phyloP scores from a whole-genome alignment of 345 rosid genomes.

The Brassica incana region DNA sequence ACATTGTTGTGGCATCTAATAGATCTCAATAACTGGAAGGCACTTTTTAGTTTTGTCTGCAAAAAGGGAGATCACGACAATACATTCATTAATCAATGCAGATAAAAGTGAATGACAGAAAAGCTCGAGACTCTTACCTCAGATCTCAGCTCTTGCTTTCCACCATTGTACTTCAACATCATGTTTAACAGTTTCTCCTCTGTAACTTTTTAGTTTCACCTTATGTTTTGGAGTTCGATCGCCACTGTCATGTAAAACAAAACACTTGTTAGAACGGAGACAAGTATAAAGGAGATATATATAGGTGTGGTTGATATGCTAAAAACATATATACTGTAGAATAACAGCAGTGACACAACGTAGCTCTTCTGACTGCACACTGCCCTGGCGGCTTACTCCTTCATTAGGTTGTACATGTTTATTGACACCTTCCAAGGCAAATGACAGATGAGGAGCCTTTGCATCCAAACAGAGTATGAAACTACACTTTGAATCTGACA shows the following conservation, averaged over 20 bases:
- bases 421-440: conserved; percentile 94
- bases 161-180: conserved; percentile 98
- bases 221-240: conserved; percentile 99
- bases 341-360: conserved; percentile 95
- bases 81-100: background rate
- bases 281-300: background rate
- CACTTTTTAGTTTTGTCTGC: conserved; percentile 98
- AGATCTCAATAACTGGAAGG: conserved; percentile 82
- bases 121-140: conserved; percentile 57
- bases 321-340: conserved; percentile 83
- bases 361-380: conserved; percentile 96
- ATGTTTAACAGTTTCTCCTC: conserved; percentile 93
- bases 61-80: conserved; percentile 14
- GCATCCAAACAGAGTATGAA: conserved; percentile 67
- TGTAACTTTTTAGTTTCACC: conserved; percentile 93
- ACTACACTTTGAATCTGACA: no score
- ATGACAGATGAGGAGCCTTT: conserved; percentile 95
- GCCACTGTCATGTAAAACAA: conserved; percentile 56
- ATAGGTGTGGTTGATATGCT: background rate
- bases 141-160: conserved; percentile 57
- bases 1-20: conserved; percentile 94
- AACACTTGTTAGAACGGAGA: conserved; percentile 4
- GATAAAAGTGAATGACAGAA: background rate
- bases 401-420: conserved; percentile 74
- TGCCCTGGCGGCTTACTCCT: no score